Evolutionary conservation across 106 monocot genomes (phyloP).

Genomic region (Narthecium ossifragum): DNA sequence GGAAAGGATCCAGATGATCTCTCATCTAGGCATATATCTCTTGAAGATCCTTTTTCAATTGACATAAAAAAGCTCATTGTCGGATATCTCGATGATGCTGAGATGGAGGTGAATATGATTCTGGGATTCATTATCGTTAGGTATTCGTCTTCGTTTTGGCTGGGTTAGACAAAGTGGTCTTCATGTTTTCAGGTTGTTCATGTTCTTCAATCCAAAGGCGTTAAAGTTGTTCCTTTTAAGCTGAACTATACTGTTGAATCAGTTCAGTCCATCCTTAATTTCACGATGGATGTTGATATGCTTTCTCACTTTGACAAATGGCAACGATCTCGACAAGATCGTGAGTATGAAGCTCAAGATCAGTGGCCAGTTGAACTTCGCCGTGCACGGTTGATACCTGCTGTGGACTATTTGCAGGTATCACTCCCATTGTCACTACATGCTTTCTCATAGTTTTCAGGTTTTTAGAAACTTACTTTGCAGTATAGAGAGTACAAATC

Average conservation of each 20-base stretch:
- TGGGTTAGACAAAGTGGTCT: neutral
- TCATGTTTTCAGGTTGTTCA: conserved; percentile 43
- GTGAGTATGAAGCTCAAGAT: conserved; percentile 86
- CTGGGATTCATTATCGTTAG: neutral
- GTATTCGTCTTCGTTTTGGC: neutral
- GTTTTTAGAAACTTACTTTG: too few relatives aligned
- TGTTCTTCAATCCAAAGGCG: conserved; percentile 68
- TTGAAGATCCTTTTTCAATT: conserved; percentile 84
- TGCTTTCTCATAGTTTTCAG: too few relatives aligned
- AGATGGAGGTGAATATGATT: conserved; percentile 57
- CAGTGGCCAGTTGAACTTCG: conserved; percentile 95
- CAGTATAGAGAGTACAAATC: too few relatives aligned
- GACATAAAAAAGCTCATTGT: conserved; percentile 78
- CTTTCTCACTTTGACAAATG: conserved; percentile 82
- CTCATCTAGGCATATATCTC: conserved; percentile 59
- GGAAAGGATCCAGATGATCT: conserved; percentile 78
- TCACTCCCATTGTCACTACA: too few relatives aligned
- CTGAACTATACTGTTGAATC: conserved; percentile 65
- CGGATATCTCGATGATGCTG: conserved; percentile 84
- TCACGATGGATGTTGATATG: conserved; percentile 98
- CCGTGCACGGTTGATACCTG: conserved; percentile 75
- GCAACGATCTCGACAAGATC: conserved; percentile 59
- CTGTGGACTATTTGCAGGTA: conserved; percentile 94
- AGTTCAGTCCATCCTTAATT: conserved; percentile 75
- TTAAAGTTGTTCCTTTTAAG: conserved; percentile 77